Base-by-base conservation (phyloP, 1,284 basidiomycete genomes). In the Somion occarium region DNA sequence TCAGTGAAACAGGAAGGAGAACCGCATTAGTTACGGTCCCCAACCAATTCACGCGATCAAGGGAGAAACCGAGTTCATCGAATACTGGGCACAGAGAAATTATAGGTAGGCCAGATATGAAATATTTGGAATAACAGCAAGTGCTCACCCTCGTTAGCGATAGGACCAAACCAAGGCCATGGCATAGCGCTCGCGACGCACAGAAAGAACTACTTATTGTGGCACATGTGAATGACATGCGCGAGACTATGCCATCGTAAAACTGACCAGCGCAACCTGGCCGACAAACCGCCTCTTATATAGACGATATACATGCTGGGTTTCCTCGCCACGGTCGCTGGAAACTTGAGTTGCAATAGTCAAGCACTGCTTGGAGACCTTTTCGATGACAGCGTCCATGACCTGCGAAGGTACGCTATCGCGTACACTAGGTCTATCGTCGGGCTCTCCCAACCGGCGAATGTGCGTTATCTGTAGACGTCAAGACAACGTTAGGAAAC, bases 141-240 rank as follows among this genome's bases (percentile, higher is more conserved):
- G 38, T 23, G 59, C 69, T 38, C 52, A 89, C 88, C 73, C 55
- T 80, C 65, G 43, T 80, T 81, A 0, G 88, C 73, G 50, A 91
- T 88, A 1, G 89, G 85, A 7, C 87, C 88, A 61, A 91, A 91
- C 86, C 79, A 81, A 2, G 84, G 76, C 76, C 80, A 80, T 12
- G 75, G 68, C 79, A 87, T 81, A 1, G 78, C 86, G 1, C 75
- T 72, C 11, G 80, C 74, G 26, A 84, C 63, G 51, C 82, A 86
- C 22, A 91, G 66, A 7, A 81, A 38, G 18, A 82, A 72, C 87
- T 88, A 50, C 7, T 15, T 7, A 34, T 34, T 15, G 15, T 34
- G 30, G 15, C 15, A 34, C 15, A 7, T 7, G 30, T 34, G 2
- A 15, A 2, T 20, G 3, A 15, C 1, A n/a, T 11, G 7, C 34